phyloP scores from a whole-genome alignment of 169 alveolate species.

The Plasmodium coatneyi region DNA sequence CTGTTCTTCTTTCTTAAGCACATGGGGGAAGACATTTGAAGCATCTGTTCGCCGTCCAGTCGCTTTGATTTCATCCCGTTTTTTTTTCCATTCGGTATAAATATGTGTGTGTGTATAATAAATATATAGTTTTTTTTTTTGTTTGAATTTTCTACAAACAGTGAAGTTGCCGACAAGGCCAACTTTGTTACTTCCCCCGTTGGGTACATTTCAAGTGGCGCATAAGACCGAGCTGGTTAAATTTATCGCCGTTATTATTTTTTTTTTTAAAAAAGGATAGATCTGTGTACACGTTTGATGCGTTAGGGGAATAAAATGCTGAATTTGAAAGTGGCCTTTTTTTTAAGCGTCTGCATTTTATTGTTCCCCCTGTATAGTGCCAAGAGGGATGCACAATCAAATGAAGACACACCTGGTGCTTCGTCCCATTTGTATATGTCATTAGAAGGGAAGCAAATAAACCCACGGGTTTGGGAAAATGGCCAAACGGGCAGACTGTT shows the following conservation, averaged over 20 bases:
- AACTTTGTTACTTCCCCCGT: background rate
- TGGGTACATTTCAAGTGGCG: background rate
- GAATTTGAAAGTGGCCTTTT: background rate
- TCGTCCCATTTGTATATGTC: background rate
- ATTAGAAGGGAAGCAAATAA: background rate
- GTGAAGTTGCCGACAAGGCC: background rate
- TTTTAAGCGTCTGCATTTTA: constrained; percentile 11
- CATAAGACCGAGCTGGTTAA: background rate
- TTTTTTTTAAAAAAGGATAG: background rate
- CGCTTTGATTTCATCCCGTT: background rate
- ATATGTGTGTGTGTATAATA: background rate
- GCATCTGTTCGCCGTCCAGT: background rate
- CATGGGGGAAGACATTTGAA: background rate
- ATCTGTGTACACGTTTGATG: background rate
- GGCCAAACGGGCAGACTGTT: background rate
- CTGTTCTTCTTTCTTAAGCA: background rate
- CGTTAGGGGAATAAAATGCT: background rate
- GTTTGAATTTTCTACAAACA: background rate
- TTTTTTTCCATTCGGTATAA: background rate
- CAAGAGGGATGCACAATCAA: background rate
- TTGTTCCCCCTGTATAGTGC: background rate
- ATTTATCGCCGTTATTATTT: background rate
- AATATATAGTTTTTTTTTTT: background rate
- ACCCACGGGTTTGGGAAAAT: background rate
- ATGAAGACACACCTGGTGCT: background rate